These are phyloP conservation scores for Trichophyton schoenleinii DNA, from an alignment of 2,329 filamentous ascomycete genomes.

Conservation along the genomic window DNA sequence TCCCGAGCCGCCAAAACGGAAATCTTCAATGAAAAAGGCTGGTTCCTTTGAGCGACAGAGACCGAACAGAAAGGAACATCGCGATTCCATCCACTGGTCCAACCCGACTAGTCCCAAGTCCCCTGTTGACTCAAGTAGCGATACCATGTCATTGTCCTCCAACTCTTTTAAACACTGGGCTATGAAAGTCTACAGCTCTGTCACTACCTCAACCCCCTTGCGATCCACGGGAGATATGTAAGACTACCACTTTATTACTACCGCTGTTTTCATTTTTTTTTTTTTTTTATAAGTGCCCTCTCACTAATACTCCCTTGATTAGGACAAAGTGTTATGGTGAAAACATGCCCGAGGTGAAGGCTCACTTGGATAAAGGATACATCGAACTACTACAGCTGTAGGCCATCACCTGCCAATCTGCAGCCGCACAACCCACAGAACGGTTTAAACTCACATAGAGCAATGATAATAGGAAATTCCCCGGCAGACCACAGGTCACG, in stretches of 20 bases:
- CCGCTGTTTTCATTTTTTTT: background rate
- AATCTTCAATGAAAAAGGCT: background rate
- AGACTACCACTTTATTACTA: slow-evolving; percentile 4
- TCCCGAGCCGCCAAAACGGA: background rate
- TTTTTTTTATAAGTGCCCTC: background rate
- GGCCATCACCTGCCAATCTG: slow-evolving; percentile 10
- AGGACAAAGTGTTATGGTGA: slow-evolving; percentile 29
- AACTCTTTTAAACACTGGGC: slow-evolving; percentile 33
- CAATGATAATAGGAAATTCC: slow-evolving; percentile 31
- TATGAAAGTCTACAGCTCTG: slow-evolving; percentile 25
- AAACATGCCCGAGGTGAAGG: slow-evolving; percentile 18
- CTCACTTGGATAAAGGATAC: slow-evolving; percentile 25
- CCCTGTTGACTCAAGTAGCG: background rate
- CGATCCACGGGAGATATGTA: slow-evolving; percentile 22
- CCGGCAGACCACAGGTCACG: slow-evolving; percentile 32
- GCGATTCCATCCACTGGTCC: background rate
- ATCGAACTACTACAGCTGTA: slow-evolving; percentile 30
- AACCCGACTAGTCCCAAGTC: background rate
- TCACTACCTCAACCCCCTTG: slow-evolving; percentile 18
- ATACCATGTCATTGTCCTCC: slow-evolving; percentile 15
- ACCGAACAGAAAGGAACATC: background rate
- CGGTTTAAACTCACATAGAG: slow-evolving; percentile 4
- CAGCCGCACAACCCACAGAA: background rate
- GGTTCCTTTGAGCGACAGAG: slow-evolving; percentile 11
- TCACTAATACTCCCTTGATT: background rate